phyloP scores from a whole-genome alignment of 176 grass and related monocot species.

The Oryza officinalis region DNA sequence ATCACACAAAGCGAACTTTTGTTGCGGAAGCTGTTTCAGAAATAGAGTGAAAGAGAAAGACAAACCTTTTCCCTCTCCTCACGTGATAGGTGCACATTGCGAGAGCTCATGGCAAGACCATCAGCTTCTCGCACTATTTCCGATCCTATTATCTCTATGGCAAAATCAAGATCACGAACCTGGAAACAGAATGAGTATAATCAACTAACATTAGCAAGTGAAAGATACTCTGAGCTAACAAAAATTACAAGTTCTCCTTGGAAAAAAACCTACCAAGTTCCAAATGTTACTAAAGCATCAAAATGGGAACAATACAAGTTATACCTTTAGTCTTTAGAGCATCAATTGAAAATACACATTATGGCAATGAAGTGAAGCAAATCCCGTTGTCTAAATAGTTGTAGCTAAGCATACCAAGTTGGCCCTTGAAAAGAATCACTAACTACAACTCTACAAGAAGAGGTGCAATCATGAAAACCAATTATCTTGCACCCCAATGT shows the following conservation, averaged over 20 bases:
- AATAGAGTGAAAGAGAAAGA: slow-evolving; percentile 22
- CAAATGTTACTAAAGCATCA: neutral
- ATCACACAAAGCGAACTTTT: neutral
- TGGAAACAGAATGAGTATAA: slow-evolving; percentile 43
- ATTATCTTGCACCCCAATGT: neutral
- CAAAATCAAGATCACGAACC: slow-evolving; percentile 87
- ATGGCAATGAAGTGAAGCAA: neutral
- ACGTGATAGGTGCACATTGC: slow-evolving; percentile 69
- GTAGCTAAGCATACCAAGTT: neutral
- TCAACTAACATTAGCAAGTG: slow-evolving; percentile 10
- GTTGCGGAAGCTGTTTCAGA: neutral
- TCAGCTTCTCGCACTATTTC: slow-evolving; percentile 89
- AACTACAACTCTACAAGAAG: neutral
- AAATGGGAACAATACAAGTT: slow-evolving; percentile 16
- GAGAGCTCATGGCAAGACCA: slow-evolving; percentile 95
- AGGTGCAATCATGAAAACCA: neutral
- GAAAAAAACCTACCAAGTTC: neutral
- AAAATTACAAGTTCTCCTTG: neutral
- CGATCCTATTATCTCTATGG: slow-evolving; percentile 79
- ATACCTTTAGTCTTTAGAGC: neutral
- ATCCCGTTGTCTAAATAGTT: neutral
- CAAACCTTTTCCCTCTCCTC: slow-evolving; percentile 72
- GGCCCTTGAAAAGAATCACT: neutral
- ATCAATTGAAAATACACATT: neutral
- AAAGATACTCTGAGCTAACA: neutral